Evolutionary conservation across 192 early-diverging fungal genomes (phyloP).

Genomic region (Tieghemiomyces parasiticus): DNA sequence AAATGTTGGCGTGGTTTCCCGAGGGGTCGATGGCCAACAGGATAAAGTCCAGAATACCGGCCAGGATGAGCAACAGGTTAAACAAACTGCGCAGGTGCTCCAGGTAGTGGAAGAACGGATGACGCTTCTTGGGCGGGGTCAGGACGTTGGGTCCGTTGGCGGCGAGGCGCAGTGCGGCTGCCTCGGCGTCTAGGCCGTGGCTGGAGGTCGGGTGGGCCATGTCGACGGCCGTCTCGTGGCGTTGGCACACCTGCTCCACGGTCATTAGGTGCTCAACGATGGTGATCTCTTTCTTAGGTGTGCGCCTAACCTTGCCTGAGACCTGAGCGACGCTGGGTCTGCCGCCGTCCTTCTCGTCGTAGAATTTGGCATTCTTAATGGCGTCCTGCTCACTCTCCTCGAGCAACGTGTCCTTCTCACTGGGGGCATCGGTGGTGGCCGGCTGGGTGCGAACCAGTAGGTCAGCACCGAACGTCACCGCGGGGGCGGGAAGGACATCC

Average conservation of each 20-base stretch:
- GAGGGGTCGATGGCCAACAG: constrained; percentile 60
- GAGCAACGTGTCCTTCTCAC: background rate
- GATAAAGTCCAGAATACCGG: constrained; percentile 70
- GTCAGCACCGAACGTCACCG: background rate
- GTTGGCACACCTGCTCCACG: constrained; percentile 31
- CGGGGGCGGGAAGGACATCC: too few relatives aligned
- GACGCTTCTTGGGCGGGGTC: constrained; percentile 72
- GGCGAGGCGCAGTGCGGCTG: constrained; percentile 44
- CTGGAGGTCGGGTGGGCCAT: constrained; percentile 46
- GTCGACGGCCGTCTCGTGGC: constrained; percentile 35
- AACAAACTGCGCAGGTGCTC: constrained; percentile 63
- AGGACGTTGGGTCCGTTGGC: constrained; percentile 73
- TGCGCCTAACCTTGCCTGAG: constrained; percentile 4
- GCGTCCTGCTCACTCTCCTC: background rate
- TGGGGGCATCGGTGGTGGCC: background rate
- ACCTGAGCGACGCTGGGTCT: background rate
- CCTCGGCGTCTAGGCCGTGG: constrained; percentile 42
- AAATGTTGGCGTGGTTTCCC: constrained; percentile 65
- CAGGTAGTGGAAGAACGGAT: constrained; percentile 58
- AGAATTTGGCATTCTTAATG: background rate
- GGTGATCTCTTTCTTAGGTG: constrained; percentile 26
- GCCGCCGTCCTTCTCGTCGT: background rate
- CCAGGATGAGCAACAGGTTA: constrained; percentile 74
- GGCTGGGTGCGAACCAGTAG: too few relatives aligned
- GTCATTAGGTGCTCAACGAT: constrained; percentile 47